Percentiles rank a stretch among this genome's conserved stretches.
Evolutionary conservation across 768 basidiomycete genomes (phyloP).

Genomic region (Boletus pseudo-olivaceus): DNA sequence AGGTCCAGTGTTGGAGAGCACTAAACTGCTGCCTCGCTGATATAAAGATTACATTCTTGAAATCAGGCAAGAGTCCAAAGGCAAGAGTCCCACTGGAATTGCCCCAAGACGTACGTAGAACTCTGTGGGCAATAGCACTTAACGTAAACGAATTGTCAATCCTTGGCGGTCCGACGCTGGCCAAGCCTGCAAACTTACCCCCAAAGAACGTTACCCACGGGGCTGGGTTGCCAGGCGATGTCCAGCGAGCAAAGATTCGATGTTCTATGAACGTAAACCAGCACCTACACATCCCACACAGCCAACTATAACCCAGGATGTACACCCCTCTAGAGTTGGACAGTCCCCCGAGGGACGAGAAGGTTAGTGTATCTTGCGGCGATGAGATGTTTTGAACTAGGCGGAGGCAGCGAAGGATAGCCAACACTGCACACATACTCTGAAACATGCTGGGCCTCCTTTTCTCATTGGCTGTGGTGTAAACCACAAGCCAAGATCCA

Average conservation of each 20-base stretch:
- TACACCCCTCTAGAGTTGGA: conserved; percentile 37
- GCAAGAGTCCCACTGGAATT: neutral
- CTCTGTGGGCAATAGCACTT: conserved; percentile 60
- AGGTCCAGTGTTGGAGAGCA: conserved; percentile 66
- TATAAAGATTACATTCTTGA: neutral
- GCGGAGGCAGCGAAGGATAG: neutral
- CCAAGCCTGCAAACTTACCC: conserved; percentile 32
- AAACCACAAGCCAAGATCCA: neutral
- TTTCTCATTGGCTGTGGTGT: neutral
- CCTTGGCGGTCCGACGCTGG: no score
- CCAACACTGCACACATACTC: no score
- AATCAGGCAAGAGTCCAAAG: neutral
- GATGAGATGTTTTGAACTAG: neutral
- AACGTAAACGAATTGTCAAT: neutral
- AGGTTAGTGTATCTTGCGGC: neutral
- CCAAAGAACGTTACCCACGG: conserved; percentile 70
- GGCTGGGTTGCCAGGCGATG: conserved; percentile 14
- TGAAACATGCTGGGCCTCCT: neutral
- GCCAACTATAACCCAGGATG: conserved; percentile 54
- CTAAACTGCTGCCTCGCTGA: conserved; percentile 71
- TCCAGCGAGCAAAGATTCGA: neutral
- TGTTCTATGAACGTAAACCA: neutral
- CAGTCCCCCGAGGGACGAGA: neutral
- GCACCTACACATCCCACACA: conserved; percentile 68
- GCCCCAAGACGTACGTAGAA: conserved; percentile 45